phyloP scores from a whole-genome alignment of 345 rosid species.

The Nasturtium officinale region DNA sequence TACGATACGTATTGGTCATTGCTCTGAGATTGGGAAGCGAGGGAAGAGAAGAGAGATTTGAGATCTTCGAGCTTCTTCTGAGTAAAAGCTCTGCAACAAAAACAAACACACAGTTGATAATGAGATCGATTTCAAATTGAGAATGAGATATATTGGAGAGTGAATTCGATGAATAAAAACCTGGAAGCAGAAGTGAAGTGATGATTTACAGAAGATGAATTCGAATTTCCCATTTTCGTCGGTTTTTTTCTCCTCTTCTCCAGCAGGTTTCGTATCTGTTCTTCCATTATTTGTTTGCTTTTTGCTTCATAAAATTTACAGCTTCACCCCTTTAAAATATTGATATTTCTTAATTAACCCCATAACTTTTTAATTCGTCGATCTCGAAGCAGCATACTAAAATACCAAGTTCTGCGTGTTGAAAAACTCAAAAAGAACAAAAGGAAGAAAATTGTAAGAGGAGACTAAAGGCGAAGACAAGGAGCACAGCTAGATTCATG shows the following conservation, averaged over 20 bases:
- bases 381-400: not conserved
- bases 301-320: slow-evolving; percentile 21
- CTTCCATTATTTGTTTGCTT: slow-evolving; percentile 23
- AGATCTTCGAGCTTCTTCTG: slow-evolving; percentile 67
- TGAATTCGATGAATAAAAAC: slow-evolving; percentile 30
- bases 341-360: not conserved
- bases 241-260: slow-evolving; percentile 10
- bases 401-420: slow-evolving; percentile 1
- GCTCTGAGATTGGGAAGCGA: slow-evolving; percentile 66
- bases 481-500: slow-evolving; percentile 3
- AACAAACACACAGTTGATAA: slow-evolving; percentile 3
- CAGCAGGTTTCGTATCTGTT: slow-evolving; percentile 16
- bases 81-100: slow-evolving; percentile 67
- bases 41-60: slow-evolving; percentile 58
- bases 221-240: slow-evolving; percentile 45
- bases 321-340: not conserved
- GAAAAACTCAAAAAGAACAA: slow-evolving; percentile 2
- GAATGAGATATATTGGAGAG: not conserved
- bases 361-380: not conserved
- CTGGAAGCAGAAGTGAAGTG: slow-evolving; percentile 50
- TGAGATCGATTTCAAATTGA: not conserved
- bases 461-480: not conserved
- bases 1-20: slow-evolving; percentile 50
- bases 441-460: not conserved
- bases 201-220: slow-evolving; percentile 43